A percentile compares a stretch with the other conserved stretches of the same genome.
Conservation (phyloP, 2,329 filamentous ascomycete genomes). For the Monascus ruber region DNA sequence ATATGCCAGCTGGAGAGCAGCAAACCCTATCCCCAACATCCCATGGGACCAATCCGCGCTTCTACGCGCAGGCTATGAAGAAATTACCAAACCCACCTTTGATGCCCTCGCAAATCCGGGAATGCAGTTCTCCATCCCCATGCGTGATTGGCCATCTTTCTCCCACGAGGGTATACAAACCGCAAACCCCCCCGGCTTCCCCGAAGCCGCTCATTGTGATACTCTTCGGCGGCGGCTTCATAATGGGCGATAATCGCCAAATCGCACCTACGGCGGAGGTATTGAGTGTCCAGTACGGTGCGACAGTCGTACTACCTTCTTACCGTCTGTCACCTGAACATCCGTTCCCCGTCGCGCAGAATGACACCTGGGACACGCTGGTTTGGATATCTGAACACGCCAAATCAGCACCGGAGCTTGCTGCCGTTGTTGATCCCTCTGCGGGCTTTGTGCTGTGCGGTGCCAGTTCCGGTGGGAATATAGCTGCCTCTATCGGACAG, state of each 20-base stretch:
- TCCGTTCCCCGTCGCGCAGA: constrained; percentile 33
- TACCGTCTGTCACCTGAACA: constrained; percentile 35
- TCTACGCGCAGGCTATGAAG: neutral
- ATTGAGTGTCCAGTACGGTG: constrained; percentile 9
- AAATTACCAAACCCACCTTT: neutral
- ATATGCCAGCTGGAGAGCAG: neutral
- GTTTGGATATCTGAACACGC: constrained; percentile 35
- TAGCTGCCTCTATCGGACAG: constrained; percentile 29
- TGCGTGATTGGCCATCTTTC: constrained; percentile 8
- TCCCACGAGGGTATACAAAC: constrained; percentile 1
- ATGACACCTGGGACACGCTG: constrained; percentile 37
- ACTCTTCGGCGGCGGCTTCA: constrained; percentile 16
- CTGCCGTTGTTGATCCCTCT: constrained; percentile 24
- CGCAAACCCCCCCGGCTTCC: constrained; percentile 4
- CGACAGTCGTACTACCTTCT: constrained; percentile 11
- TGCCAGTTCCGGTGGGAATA: constrained; percentile 35
- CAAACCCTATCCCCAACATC: neutral
- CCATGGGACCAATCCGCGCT: neutral
- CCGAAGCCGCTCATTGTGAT: constrained; percentile 11
- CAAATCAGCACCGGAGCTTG: constrained; percentile 12
- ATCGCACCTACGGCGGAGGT: constrained; percentile 8
- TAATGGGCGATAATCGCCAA: constrained; percentile 10
- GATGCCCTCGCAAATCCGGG: neutral
- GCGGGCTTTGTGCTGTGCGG: constrained; percentile 41
- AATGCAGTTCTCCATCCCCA: constrained; percentile 3